Evolutionary conservation across 805 yeast species (phyloP).

Genomic region (Torulaspora quercuum): DNA sequence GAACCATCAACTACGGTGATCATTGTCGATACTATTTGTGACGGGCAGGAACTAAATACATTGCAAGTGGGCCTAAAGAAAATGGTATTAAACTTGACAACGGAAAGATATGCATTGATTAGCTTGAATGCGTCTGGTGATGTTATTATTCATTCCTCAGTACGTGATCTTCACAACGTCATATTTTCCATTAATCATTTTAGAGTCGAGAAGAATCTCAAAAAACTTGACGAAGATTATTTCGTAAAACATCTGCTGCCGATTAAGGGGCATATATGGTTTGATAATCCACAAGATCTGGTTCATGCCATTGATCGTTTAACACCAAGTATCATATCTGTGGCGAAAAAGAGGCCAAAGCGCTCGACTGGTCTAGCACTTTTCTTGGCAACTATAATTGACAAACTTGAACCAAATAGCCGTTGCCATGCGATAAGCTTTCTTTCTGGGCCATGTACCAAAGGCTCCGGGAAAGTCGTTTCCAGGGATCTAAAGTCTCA

Average conservation of each 20-base stretch:
- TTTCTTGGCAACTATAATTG: constrained; percentile 17
- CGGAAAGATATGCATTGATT: constrained; percentile 3
- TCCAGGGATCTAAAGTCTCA: constrained; percentile 16
- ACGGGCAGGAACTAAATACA: constrained; percentile 12
- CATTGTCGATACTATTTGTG: constrained; percentile 15
- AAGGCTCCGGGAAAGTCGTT: constrained; percentile 24
- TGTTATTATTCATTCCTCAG: constrained; percentile 6
- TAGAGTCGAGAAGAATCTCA: constrained; percentile 7
- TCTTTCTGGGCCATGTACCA: constrained; percentile 26
- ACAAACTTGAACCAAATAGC: neutral
- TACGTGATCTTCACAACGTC: neutral
- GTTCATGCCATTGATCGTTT: neutral
- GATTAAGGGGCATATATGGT: constrained; percentile 2
- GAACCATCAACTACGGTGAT: constrained; percentile 3
- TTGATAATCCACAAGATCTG: constrained; percentile 2
- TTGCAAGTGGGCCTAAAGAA: constrained; percentile 5
- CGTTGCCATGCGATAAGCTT: constrained; percentile 15
- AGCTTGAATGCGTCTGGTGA: constrained; percentile 8
- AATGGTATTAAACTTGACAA: neutral
- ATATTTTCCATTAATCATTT: constrained; percentile 8
- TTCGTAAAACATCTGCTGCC: constrained; percentile 8
- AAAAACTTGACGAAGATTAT: constrained; percentile 12
- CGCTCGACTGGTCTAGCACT: constrained; percentile 23
- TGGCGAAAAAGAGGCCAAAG: constrained; percentile 12
- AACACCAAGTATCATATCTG: neutral